Evolutionary conservation across 805 yeast species (phyloP), one percentile per base, ranked within the genome.

Genomic region (Hanseniaspora thailandica): DNA sequence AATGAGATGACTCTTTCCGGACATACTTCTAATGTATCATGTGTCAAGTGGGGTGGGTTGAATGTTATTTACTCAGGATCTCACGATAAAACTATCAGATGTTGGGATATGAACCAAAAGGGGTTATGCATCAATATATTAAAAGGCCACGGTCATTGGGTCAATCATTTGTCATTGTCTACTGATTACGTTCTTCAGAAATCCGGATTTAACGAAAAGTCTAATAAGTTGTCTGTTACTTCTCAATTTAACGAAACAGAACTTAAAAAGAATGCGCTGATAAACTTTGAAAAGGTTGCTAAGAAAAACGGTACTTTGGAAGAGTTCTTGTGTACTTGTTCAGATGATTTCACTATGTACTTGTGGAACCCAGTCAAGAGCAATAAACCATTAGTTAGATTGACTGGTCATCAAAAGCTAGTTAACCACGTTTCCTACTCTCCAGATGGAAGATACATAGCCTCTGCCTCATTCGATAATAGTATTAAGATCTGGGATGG

Each of bases 401-500:
- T 93, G 93, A 88, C 96, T 1, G 98, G 98, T 26, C 98, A 93
- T 68, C 98, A 93, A 65, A 93, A 93, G 68, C 73, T 90, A 28
- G 97, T 93, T 20, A 93, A 93, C 63, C 97, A 90, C 66, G 98
- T 93, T 12, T 81, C 87, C 13, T 93, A 90, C 63, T 85, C 96
- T 2, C 98, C 98, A 2, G 97, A 93, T 66, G 97, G 97, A 10
- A 76, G 96, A 57, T 76, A 78, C 59, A 76, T 93, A 47, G 95
- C 90, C 0, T 85, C 96, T 4, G 89, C 95, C 3, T 88, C 97
- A 0, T 93, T 93, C 64, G 98, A 93, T 66, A 93, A 93, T 66
- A 86, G 96, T 1, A 81, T 93, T 59, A 93, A 93, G 68, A 70
- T 93, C 53, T 93, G 98, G 98, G 96, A 90, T 64, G 97, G 97